Percentiles rank a stretch among this genome's conserved stretches.
Evolutionary conservation across 2,329 filamentous ascomycete genomes (phyloP).

Genomic region (Aspergillus terreus): DNA sequence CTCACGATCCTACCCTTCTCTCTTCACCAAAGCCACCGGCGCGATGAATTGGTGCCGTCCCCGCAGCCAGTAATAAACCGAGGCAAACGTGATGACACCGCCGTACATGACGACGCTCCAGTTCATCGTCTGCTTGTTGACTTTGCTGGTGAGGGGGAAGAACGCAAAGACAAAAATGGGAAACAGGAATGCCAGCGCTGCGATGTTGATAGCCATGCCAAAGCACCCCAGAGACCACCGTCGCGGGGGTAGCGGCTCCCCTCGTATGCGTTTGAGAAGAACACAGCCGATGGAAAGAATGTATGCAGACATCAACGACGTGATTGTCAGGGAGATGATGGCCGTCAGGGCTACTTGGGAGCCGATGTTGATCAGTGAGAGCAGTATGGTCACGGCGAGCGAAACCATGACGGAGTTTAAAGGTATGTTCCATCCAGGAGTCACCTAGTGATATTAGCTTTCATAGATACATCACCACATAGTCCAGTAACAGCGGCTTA

Average conservation of each 20-base stretch:
- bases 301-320: conserved; percentile 51
- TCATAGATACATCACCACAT: neutral
- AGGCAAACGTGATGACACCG: conserved; percentile 41
- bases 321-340: conserved; percentile 51
- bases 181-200: conserved; percentile 37
- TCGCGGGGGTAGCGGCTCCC: conserved; percentile 29
- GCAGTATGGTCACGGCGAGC: conserved; percentile 32
- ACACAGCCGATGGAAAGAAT: conserved; percentile 42
- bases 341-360: conserved; percentile 52
- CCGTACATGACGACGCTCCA: conserved; percentile 47
- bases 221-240: conserved; percentile 43
- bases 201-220: conserved; percentile 43
- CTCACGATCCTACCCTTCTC: conserved; percentile 14
- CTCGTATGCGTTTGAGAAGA: conserved; percentile 28
- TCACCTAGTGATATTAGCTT: conserved; percentile 21
- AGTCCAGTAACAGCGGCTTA: conserved; percentile 18
- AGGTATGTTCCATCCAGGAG: conserved; percentile 38
- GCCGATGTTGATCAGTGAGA: conserved; percentile 50
- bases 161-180: conserved; percentile 44
- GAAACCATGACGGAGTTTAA: conserved; percentile 30
- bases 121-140: conserved; percentile 42
- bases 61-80: conserved; percentile 40
- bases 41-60: conserved; percentile 41
- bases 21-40: conserved; percentile 35
- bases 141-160: conserved; percentile 38